These are phyloP conservation scores for Deinandra increscens DNA, from an alignment of 129 eudicot species.

Conservation along the genomic window DNA sequence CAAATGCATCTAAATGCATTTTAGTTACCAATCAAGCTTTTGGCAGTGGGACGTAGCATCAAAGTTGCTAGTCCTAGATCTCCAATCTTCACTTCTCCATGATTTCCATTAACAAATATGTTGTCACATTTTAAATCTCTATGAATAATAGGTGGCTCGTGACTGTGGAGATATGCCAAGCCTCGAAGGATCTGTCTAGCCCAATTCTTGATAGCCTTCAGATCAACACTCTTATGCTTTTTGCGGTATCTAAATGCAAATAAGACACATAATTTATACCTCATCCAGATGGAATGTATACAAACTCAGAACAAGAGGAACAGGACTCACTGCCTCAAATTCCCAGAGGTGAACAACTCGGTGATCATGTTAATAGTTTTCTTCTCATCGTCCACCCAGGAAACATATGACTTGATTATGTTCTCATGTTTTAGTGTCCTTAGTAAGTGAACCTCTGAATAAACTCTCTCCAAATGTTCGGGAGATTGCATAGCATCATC, in stretches of 20 bases:
- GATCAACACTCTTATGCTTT: conserved; percentile 48
- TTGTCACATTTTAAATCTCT: conserved; percentile 71
- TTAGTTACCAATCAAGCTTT: conserved; percentile 31
- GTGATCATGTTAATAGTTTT: conserved; percentile 57
- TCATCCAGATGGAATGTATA: background rate
- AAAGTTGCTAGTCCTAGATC: conserved; percentile 64
- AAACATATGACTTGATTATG: conserved; percentile 42
- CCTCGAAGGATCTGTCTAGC: conserved; percentile 55
- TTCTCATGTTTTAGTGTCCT: conserved; percentile 49
- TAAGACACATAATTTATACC: background rate
- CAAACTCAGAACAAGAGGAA: background rate
- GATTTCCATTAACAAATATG: conserved; percentile 65
- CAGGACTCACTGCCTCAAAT: conserved; percentile 48
- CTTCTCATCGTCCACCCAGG: conserved; percentile 49
- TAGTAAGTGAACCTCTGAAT: conserved; percentile 38
- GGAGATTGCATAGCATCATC: conserved; percentile 42
- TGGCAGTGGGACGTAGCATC: conserved; percentile 35
- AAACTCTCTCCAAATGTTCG: conserved; percentile 31
- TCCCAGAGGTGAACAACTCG: conserved; percentile 54
- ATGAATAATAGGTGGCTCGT: conserved; percentile 62
- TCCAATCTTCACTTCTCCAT: conserved; percentile 71
- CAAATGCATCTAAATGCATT: background rate
- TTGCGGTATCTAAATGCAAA: conserved; percentile 39
- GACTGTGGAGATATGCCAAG: conserved; percentile 51
- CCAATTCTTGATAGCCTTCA: conserved; percentile 62